Evolutionary conservation across 495 filamentous ascomycete species (phyloP).

Genomic region (Recurvomyces mirabilis): DNA sequence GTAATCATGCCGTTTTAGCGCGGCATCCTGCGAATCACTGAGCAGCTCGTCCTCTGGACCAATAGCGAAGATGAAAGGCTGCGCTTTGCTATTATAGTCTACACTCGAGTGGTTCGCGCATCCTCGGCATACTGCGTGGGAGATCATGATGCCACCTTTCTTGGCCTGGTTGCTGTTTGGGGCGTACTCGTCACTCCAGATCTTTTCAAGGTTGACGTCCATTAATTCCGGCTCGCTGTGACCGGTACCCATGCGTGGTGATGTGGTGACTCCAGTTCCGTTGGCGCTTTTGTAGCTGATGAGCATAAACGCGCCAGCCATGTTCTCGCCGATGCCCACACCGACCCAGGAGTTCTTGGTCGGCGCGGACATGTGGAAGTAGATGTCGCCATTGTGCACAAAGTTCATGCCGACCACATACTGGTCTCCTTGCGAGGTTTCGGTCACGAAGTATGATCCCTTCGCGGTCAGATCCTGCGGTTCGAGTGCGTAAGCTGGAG

Average conservation of each 20-base stretch:
- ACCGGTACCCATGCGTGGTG: background rate
- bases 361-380: slow-evolving; percentile 39
- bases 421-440: background rate
- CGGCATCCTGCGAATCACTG: slow-evolving; percentile 33
- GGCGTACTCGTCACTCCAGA: slow-evolving; percentile 14
- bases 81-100: slow-evolving; percentile 29
- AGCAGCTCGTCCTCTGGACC: slow-evolving; percentile 33
- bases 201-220: background rate
- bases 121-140: slow-evolving; percentile 37
- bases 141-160: slow-evolving; percentile 27
- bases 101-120: slow-evolving; percentile 40
- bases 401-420: slow-evolving; percentile 14
- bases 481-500: background rate
- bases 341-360: slow-evolving; percentile 36
- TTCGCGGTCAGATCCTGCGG: slow-evolving; percentile 3
- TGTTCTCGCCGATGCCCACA: slow-evolving; percentile 42
- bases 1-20: slow-evolving; percentile 39
- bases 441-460: slow-evolving; percentile 10
- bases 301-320: slow-evolving; percentile 43
- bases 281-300: slow-evolving; percentile 37
- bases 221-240: slow-evolving; percentile 10
- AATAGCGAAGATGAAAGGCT: slow-evolving; percentile 46
- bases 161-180: slow-evolving; percentile 10
- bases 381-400: slow-evolving; percentile 25
- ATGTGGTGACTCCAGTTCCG: slow-evolving; percentile 18